Conservation (phyloP, 116 monocot genomes). For the Zostera marina region DNA sequence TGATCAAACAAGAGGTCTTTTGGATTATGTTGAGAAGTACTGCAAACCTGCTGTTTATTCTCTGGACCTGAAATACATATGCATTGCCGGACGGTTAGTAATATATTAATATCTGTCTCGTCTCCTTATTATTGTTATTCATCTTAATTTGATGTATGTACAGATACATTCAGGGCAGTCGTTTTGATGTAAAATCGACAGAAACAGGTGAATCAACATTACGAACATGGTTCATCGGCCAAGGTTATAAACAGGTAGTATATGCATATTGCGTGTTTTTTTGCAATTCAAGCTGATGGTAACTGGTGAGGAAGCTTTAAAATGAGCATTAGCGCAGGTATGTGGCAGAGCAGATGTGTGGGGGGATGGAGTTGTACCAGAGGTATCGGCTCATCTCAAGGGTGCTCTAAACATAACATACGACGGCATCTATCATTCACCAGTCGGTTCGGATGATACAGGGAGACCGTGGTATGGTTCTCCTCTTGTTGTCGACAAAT, state of each 20-base stretch:
- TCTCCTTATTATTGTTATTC: not conserved
- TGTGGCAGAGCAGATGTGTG: constrained; percentile 90
- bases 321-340: constrained; percentile 25
- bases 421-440: constrained; percentile 84
- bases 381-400: constrained; percentile 59
- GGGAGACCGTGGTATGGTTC: constrained; percentile 74
- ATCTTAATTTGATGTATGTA: not conserved
- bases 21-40: constrained; percentile 49
- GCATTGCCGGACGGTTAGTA: constrained; percentile 73
- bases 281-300: not conserved
- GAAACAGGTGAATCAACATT: constrained; percentile 9
- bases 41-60: constrained; percentile 76
- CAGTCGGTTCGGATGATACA: constrained; percentile 57
- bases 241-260: constrained; percentile 82
- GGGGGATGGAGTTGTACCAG: constrained; percentile 97
- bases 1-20: constrained; percentile 83
- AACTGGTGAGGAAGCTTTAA: no score
- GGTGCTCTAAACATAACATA: constrained; percentile 82
- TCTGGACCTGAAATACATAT: constrained; percentile 63
- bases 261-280: not conserved
- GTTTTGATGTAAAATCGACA: constrained; percentile 17
- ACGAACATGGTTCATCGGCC: constrained; percentile 48
- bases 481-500: constrained; percentile 54
- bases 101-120: not conserved
- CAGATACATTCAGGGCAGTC: constrained; percentile 68